Evolutionary conservation across 768 basidiomycete genomes (phyloP), one percentile per base, ranked within the genome.

Genomic region (Gautieria morchelliformis): DNA sequence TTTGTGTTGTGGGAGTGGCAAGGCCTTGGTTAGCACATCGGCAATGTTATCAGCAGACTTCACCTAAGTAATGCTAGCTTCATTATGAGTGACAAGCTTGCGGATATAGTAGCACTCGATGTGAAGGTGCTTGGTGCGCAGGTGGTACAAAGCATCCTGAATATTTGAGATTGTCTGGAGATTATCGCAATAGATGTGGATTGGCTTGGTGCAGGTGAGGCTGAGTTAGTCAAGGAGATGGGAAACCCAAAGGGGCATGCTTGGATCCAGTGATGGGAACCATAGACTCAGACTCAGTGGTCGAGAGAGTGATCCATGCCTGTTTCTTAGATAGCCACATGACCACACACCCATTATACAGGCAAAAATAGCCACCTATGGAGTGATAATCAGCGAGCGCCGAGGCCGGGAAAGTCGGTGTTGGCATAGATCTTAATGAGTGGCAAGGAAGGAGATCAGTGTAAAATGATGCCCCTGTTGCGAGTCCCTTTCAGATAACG

Each of bases 71-170:
- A 76, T 22, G 0, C 11, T 20, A 19, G 77, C 44, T 0, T 66
- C 58, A 2, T 64, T 53, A 8, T 60, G 47, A 4, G 67, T 61
- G 3, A 77, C 62, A 0, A 56, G 57, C 56, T 78, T 67, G 1
- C 70, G 67, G n/a, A 76, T 56, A 50, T 66, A 73, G 57, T 78
- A 73, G 56, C 72, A 68, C 4, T 66, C 59, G 12, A 75, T 68
- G 32, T 75, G 70, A 56, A 79, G 72, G 63, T 78, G 78, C 61
- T 75, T 78, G 11, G 68, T 66, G 14, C 70, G 62, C 3, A 63
- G 47, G 56, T 78, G 75, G 54, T 67, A 65, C 1, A 61, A 45
- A 0, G 73, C 66, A 50, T 78, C 72, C 5, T 66, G 59, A 0
- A 71, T 52, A 3, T 69, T 44, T 0, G 52, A 58, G 40, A 64